Base-by-base conservation (phyloP, 2,329 filamentous ascomycete genomes). In the Didymella arachidicola region DNA sequence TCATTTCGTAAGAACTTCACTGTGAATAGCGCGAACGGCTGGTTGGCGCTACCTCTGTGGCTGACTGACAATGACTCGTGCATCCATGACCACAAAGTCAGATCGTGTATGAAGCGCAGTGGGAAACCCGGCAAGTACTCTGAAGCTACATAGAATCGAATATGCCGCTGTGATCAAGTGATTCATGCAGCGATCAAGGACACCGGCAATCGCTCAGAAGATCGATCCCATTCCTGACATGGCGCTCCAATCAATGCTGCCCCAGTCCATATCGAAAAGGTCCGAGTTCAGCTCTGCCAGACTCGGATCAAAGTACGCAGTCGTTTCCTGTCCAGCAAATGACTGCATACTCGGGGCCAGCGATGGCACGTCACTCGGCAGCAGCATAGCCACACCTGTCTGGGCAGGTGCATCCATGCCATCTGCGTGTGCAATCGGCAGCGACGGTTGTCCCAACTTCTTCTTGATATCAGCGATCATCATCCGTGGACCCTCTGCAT, bases 231-330 rank as follows among this genome's bases (percentile, higher is more conserved):
- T 16, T 2, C 48, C 49, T 14, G 50, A 54, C 18, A 59, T 45
- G 3, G 25, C 27, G 27, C 25, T 46, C 56, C 56, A 59, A 19
- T 59, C 56, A 11, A 59, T 18, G 22, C 30, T 59, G 7, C 45
- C 36, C 56, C 56, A 59, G 12, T 59, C 50, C 56, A 59, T 59
- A 7, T 50, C 50, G 16, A 59, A 49, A 1, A 53, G 11, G 26
- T 59, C 56, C 12, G 46, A 19, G 8, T 59, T 54, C n/a, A 59
- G 45, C 25, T 58, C 55, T 11, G 55, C 49, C 7, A 58, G 38
- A 14, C 43, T 58, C 14, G 49, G 36, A 39, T 58, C 55, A 10
- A 53, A 53, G n/a, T 43, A 39, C 12, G 5, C 36, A 7, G 19
- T 30, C 18, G 36, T 14, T 8, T 49, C 42, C 11, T 53, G 49